Evolutionary conservation across 176 grass and related monocot species (phyloP).

Genomic region (Hordeum vulgare): DNA sequence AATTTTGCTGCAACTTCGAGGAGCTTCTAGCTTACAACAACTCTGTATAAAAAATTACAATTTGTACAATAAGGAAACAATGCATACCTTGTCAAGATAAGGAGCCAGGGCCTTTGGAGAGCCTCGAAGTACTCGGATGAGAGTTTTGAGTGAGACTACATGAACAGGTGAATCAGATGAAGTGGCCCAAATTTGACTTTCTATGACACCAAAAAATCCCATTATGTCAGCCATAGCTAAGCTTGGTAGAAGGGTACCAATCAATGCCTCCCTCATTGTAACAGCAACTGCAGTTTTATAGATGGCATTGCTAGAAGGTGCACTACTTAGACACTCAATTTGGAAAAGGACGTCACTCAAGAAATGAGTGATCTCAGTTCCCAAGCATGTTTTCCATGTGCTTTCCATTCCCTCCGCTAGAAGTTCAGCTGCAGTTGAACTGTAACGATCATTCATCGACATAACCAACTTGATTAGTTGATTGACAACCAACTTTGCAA

Average conservation of each 20-base stretch:
- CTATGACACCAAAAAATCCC: slow-evolving; percentile 81
- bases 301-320: slow-evolving; percentile 45
- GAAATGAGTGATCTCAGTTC: slow-evolving; percentile 65
- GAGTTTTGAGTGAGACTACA: slow-evolving; percentile 68
- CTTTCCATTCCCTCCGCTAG: slow-evolving; percentile 93
- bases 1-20: not conserved
- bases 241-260: slow-evolving; percentile 78
- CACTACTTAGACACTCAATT: slow-evolving; percentile 78
- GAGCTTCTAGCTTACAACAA: not conserved
- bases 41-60: not conserved
- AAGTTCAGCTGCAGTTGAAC: slow-evolving; percentile 90
- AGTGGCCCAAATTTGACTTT: slow-evolving; percentile 92
- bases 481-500: slow-evolving; percentile 71
- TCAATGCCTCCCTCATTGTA: slow-evolving; percentile 70
- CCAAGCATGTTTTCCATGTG: slow-evolving; percentile 83
- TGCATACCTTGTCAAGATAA: slow-evolving; percentile 83
- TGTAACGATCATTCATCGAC: slow-evolving; percentile 90
- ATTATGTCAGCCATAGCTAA: slow-evolving; percentile 82
- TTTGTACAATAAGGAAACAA: not conserved
- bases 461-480: slow-evolving; percentile 91
- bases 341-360: slow-evolving; percentile 88
- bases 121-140: slow-evolving; percentile 75
- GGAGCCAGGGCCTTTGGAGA: slow-evolving; percentile 64
- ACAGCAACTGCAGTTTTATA: slow-evolving; percentile 51
- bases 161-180: slow-evolving; percentile 93